Evolutionary conservation across 73 alveolate species (phyloP).

Genomic region (Breviolum minutum): DNA sequence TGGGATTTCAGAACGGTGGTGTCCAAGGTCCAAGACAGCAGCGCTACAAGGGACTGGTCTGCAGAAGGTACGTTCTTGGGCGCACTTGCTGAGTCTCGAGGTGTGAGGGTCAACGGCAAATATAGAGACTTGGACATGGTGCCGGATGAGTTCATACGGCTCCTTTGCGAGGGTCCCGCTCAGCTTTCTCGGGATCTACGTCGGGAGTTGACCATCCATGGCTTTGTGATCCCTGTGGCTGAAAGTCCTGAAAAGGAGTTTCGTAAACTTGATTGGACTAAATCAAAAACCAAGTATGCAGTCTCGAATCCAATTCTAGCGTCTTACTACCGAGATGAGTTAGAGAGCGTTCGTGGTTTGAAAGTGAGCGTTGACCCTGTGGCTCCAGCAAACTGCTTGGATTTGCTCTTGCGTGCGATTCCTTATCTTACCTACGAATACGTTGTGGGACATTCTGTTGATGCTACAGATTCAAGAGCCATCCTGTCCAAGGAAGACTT

Average conservation of each 20-base stretch:
- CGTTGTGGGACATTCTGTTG: not conserved
- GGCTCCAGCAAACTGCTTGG: conserved; percentile 10
- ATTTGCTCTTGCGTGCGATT: conserved; percentile 28
- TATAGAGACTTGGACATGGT: not conserved
- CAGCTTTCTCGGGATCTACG: not conserved
- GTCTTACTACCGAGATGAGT: conserved; percentile 31
- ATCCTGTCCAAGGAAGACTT: not conserved
- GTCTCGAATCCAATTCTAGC: conserved; percentile 30
- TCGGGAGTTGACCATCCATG: conserved; percentile 9
- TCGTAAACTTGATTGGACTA: not conserved
- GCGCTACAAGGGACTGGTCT: not conserved
- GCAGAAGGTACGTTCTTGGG: not conserved
- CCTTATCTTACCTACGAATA: conserved; percentile 14
- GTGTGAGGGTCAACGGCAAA: not conserved
- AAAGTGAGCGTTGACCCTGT: not conserved
- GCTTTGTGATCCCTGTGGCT: conserved; percentile 21
- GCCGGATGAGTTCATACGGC: not conserved
- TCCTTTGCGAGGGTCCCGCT: conserved; percentile 14
- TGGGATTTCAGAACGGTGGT: not conserved
- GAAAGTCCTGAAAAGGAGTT: not conserved
- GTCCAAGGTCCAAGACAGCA: conserved; percentile 25
- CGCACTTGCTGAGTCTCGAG: conserved; percentile 10
- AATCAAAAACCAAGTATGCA: not conserved
- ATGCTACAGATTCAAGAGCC: not conserved
- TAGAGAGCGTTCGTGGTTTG: conserved; percentile 10